Base-by-base conservation (phyloP, 306 rosid genomes). In the Trichosanthes truncata region DNA sequence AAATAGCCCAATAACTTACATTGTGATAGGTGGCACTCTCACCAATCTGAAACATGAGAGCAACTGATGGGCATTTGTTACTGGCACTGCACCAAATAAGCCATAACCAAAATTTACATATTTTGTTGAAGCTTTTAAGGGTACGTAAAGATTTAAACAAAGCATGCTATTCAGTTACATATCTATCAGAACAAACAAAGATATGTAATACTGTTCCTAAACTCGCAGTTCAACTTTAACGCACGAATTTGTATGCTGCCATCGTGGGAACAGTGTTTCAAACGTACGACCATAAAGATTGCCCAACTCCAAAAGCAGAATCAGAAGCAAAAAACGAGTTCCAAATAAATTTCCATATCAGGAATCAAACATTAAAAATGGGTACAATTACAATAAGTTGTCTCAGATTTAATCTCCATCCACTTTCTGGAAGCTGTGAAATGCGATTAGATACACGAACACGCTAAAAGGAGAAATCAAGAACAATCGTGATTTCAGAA, bases 21-120 rank as follows among this genome's bases (percentile, higher is more conserved):
- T 77, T 78, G 82, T 91, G 97, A 89, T 94, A 94, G 55, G 97
- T 75, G 41, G 97, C 97, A 63, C 73, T 81, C 52, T 89, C 91
- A 23, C 98, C 98, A 61, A 91, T 89, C 88, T 84, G 98, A 84
- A 92, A 94, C 97, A 94, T 92, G 85, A 94, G 92, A 78, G 98
- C 92, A 82, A 92, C 90, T 76, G 98, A 94, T 6, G 98, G 98
- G 55, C 98, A 94, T 76, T 90, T 89, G 11, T 81, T 81, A 89
- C 80, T 85, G 17, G 87, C 86, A 15, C 98, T 94, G 91, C 87
- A 82, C 79, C 62, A 76, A 74, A 76, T 23, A 65, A 86, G 9
- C 35, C 55, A 17, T 14, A 41, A 13, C 77, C 56, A 48, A 72
- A 12, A 45, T 45, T 72, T 14, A 45, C 36, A 25, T 40, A 12